These are phyloP conservation scores for Lasiodiplodia hormozganensis DNA, from an alignment of 2,329 filamentous ascomycete genomes.

Conservation along the genomic window DNA sequence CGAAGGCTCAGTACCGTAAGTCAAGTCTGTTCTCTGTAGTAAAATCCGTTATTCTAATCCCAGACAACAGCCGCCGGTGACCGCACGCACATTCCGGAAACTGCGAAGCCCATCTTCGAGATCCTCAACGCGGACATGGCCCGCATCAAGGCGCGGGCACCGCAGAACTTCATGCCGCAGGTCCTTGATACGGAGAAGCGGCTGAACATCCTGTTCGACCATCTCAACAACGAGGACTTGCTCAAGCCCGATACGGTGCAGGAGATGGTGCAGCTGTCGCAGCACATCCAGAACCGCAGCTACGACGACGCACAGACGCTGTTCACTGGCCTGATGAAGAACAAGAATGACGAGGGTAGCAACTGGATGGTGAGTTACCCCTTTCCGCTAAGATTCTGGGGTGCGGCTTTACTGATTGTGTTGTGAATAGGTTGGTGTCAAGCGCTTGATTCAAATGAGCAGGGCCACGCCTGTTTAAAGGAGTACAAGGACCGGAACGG, in stretches of 20 bases:
- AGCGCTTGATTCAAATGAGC: constrained; percentile 49
- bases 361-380: constrained; percentile 58
- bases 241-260: constrained; percentile 80
- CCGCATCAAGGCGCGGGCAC: constrained; percentile 84
- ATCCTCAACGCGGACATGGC: constrained; percentile 85
- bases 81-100: constrained; percentile 82
- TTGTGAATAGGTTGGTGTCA: constrained; percentile 43
- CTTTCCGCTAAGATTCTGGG: background rate
- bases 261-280: constrained; percentile 65
- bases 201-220: constrained; percentile 91
- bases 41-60: background rate
- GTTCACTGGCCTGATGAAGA: constrained; percentile 55
- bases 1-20: constrained; percentile 71
- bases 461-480: constrained; percentile 39
- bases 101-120: constrained; percentile 79
- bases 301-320: constrained; percentile 54
- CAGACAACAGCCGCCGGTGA: constrained; percentile 69
- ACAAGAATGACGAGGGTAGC: constrained; percentile 56
- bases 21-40: constrained; percentile 39
- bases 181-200: constrained; percentile 95
- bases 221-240: constrained; percentile 94
- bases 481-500: background rate
- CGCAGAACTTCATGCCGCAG: constrained; percentile 83
- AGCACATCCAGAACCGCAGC: constrained; percentile 48
- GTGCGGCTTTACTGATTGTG: background rate